Percentiles rank a stretch among this genome's conserved stretches.
Evolutionary conservation across 2,329 filamentous ascomycete genomes (phyloP).

Genomic region (Chalaropsis ovoidea): DNA sequence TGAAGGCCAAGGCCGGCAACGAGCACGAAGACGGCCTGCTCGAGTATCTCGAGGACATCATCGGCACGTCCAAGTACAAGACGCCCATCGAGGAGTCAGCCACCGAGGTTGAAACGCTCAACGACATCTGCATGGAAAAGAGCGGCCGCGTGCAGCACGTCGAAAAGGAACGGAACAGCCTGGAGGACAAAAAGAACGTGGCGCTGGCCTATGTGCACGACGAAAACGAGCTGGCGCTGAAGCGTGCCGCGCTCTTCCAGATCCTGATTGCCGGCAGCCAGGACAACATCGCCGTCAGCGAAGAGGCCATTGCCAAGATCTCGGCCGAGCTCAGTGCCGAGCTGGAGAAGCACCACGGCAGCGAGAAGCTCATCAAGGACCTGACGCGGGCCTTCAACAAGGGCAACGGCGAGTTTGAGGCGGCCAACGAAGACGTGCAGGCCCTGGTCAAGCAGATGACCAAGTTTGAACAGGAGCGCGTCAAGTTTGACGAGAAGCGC

Average conservation of each 20-base stretch:
- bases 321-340: slow-evolving; percentile 78
- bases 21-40: slow-evolving; percentile 94
- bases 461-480: slow-evolving; percentile 88
- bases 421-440: slow-evolving; percentile 71
- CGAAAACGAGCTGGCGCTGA: slow-evolving; percentile 83
- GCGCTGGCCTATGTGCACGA: slow-evolving; percentile 80
- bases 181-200: slow-evolving; percentile 95
- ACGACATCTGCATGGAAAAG: slow-evolving; percentile 92
- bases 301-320: slow-evolving; percentile 85
- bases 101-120: slow-evolving; percentile 77
- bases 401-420: slow-evolving; percentile 72
- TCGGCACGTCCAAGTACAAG: slow-evolving; percentile 98
- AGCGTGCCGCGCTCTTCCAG: slow-evolving; percentile 87
- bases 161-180: slow-evolving; percentile 85
- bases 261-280: slow-evolving; percentile 80
- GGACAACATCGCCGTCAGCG: slow-evolving; percentile 77
- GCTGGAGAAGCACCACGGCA: slow-evolving; percentile 82
- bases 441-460: slow-evolving; percentile 73
- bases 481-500: slow-evolving; percentile 96
- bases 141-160: slow-evolving; percentile 92
- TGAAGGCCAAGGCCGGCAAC: slow-evolving; percentile 92
- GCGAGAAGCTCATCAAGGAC: slow-evolving; percentile 79
- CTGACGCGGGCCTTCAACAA: slow-evolving; percentile 76
- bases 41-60: slow-evolving; percentile 96
- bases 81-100: slow-evolving; percentile 90